These are phyloP conservation scores for Rubroboletus satanas DNA, from an alignment of 768 basidiomycete genomes.

Conservation along the genomic window DNA sequence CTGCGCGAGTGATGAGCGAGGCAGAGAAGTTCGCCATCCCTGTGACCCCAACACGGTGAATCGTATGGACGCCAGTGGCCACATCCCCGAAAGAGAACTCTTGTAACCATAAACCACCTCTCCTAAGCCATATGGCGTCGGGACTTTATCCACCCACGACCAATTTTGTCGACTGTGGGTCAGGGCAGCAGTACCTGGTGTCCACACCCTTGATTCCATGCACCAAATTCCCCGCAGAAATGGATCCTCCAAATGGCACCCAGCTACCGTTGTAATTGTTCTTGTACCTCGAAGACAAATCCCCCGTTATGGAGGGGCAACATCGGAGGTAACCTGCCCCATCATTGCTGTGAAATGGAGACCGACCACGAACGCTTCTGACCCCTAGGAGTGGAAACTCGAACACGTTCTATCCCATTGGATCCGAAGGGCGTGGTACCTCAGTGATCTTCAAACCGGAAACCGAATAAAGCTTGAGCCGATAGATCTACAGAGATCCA, in stretches of 20 bases:
- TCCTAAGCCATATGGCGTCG: slow-evolving; percentile 4
- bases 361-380: neutral
- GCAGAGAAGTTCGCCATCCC: slow-evolving; percentile 17
- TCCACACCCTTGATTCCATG: slow-evolving; percentile 1
- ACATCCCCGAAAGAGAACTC: slow-evolving; percentile 10
- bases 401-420: neutral
- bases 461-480: neutral
- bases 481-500: slow-evolving; percentile 7
- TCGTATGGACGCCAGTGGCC: slow-evolving; percentile 1
- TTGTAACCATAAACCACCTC: slow-evolving; percentile 4
- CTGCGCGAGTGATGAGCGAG: slow-evolving; percentile 19
- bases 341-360: slow-evolving; percentile 5
- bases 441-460: neutral
- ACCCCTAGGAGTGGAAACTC: neutral
- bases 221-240: slow-evolving; percentile 1
- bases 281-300: slow-evolving; percentile 1
- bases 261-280: neutral
- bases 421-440: neutral
- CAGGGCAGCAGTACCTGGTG: slow-evolving; percentile 2
- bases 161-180: slow-evolving; percentile 5
- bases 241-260: neutral
- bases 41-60: slow-evolving; percentile 16
- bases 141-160: neutral
- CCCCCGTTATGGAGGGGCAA: neutral
- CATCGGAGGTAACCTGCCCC: neutral